Conservation (phyloP, 164 flowering plant species). For the Aristolochia californica region DNA sequence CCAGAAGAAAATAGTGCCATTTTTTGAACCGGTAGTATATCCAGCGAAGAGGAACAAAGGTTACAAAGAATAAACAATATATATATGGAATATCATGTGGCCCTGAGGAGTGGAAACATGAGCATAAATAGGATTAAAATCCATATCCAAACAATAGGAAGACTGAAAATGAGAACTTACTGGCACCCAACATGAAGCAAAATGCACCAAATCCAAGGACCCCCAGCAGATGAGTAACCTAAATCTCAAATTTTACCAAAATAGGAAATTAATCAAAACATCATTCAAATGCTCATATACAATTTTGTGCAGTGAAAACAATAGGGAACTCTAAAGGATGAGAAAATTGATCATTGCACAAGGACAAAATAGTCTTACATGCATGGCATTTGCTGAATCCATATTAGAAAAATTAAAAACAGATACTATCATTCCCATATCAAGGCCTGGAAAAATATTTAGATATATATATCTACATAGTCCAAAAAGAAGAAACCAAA, state of each 20-base stretch:
- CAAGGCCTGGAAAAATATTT: too few relatives aligned
- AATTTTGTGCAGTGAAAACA: too few relatives aligned
- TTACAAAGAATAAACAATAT: conserved; percentile 80
- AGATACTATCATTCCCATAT: too few relatives aligned
- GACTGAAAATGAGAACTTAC: conserved; percentile 36
- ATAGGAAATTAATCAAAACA: too few relatives aligned
- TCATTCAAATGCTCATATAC: too few relatives aligned
- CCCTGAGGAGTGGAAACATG: conserved; percentile 32
- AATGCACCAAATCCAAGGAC: conserved; percentile 90
- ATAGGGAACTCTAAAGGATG: too few relatives aligned
- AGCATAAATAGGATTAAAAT: background rate
- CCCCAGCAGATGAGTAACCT: conserved; percentile 88
- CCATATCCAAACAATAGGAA: background rate
- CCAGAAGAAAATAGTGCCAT: conserved; percentile 97
- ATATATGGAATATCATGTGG: conserved; percentile 89
- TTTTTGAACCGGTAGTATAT: conserved; percentile 94
- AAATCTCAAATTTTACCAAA: conserved; percentile 1
- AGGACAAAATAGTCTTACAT: too few relatives aligned
- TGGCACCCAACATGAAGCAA: conserved; percentile 84
- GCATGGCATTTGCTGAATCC: too few relatives aligned
- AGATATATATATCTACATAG: too few relatives aligned
- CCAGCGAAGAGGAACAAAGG: conserved; percentile 92
- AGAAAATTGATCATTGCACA: too few relatives aligned
- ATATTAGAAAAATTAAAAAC: too few relatives aligned
- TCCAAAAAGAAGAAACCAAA: too few relatives aligned